Base-by-base conservation (phyloP, 805 yeast species). In the Wickerhamiella sergipiensis region DNA sequence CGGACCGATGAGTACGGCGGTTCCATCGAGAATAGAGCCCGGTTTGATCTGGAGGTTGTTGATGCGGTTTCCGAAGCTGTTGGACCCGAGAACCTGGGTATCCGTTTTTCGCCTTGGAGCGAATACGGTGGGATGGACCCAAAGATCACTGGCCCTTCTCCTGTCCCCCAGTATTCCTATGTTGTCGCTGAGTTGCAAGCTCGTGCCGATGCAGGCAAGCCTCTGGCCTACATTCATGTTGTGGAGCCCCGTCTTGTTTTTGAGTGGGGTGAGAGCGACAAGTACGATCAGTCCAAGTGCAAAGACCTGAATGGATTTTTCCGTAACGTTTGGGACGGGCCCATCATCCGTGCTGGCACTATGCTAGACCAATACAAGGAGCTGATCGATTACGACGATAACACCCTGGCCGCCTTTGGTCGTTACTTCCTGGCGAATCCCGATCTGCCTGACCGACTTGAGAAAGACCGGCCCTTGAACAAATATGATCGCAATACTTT, bases 1-100 rank as follows among this genome's bases (percentile, higher is more conserved):
- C 71, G 87, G 59, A 74, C 75, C 1, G 87, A 81, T 59, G 69
- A 73, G 55, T 81, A 79, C 55, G 86, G 85, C 45, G 85, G 85
- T 6, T 65, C 75, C 2, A 67, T 79, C 49, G 83, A 78, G 58
- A 79, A 79, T 63, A 71, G 85, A 55, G 67, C 68, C 10, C 65
- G 79, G 44, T 68, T 80, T 49, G 55, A 72, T 9, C 55, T 73
- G 31, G 81, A 80, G 55, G 59, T 75, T 21, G 62, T 77, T 18
- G 74, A 71, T 50, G 73, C 72, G 5, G 63, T 72, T 15, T 56
- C 50, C 22, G 64, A 48, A 6, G 59, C 61, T 5, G 55, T 72
- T 47, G 75, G 73, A 5, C 67, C 70, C 8, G 61, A 66, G 33
- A 54, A 56, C 29, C 61, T 64, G 15, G 70, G 63, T 0, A 53